Conservation (phyloP, 768 basidiomycete species). For the Gyrodon lividus region DNA sequence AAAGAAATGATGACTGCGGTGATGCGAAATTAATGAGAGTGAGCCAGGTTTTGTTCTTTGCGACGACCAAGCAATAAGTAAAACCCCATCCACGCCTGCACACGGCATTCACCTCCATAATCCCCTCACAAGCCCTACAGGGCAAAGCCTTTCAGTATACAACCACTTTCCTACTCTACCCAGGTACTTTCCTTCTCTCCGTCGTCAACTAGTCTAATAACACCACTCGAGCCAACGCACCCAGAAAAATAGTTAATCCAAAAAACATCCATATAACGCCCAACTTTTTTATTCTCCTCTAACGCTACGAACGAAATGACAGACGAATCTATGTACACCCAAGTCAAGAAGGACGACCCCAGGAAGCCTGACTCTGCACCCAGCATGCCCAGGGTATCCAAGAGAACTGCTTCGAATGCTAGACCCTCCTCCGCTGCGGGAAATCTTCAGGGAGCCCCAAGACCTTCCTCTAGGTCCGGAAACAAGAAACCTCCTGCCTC, state of each 20-base stretch:
- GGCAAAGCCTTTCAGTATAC: conserved; percentile 70
- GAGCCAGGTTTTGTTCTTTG: conserved; percentile 26
- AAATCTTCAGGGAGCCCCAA: conserved; percentile 43
- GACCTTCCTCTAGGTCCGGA: conserved; percentile 65
- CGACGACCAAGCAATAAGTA: conserved; percentile 43
- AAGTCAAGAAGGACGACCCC: conserved; percentile 65
- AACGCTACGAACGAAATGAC: conserved; percentile 84
- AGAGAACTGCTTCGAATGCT: conserved; percentile 50
- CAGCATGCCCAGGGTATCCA: conserved; percentile 54
- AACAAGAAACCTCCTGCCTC: conserved; percentile 52
- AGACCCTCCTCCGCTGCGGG: conserved; percentile 43
- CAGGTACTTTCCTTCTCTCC: conserved; percentile 38
- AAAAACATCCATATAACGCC: conserved; percentile 40
- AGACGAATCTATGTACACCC: conserved; percentile 60
- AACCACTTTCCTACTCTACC: conserved; percentile 41
- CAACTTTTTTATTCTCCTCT: conserved; percentile 35
- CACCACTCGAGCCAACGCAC: conserved; percentile 16
- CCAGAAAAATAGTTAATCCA: conserved; percentile 51
- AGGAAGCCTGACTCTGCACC: conserved; percentile 53
- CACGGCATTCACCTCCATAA: conserved; percentile 56
- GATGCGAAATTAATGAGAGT: conserved; percentile 13
- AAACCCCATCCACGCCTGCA: conserved; percentile 48
- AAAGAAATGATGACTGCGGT: conserved; percentile 11
- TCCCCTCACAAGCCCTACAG: conserved; percentile 83
- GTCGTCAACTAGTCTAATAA: conserved; percentile 16